Base-by-base conservation (phyloP, 495 filamentous ascomycete species). In the Wilcoxina mikolae region DNA sequence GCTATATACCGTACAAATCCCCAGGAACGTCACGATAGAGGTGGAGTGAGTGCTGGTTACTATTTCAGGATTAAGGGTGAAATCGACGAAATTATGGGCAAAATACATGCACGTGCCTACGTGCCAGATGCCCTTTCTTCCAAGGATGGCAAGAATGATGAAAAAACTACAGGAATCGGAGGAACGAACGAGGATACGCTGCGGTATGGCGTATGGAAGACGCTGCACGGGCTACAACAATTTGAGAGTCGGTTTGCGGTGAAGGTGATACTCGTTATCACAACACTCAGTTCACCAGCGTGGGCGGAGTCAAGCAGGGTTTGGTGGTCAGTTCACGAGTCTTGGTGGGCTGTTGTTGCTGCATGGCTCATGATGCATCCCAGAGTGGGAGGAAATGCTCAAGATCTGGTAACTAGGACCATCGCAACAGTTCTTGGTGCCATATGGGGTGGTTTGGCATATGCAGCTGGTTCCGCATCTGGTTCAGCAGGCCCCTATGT, bases 331-430 rank as follows among this genome's bases (percentile, higher is more conserved):
- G 55, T 64, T 3, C 68, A 74, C 51, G 74, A 76, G 39, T 68
- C 64, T 15, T 79, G 76, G 76, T 79, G 76, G 76, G 67, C 68
- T 9, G 76, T 78, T 3, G 67, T 76, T n/a, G 72, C 73, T 35
- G 76, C 71, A 2, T 79, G 76, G 76, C 58, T 76, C 29, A 77
- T 79, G 68, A 73, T 76, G 70, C 75, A 78, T 55, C 74, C 76
- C 28, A 68, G 75, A 45, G 77, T 76, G 3, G 76, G 76, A 3
- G 76, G 76, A 3, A 79, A 76, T 43, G 56, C 75, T 5, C 74
- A 77, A 54, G 76, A 79, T 56, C 60, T 79, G 12, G 57, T 75
- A 26, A 69, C 71, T 15, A 69, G 76, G 46, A 68, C 67, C 11
- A 59, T 74, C 26, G 71, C 70, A 38, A 70, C 67, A 11, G 60